Percentiles rank a stretch among this genome's conserved stretches.
These are phyloP conservation scores for Hagleromyces aurorensis DNA, from an alignment of 805 yeast species.

Conservation along the genomic window DNA sequence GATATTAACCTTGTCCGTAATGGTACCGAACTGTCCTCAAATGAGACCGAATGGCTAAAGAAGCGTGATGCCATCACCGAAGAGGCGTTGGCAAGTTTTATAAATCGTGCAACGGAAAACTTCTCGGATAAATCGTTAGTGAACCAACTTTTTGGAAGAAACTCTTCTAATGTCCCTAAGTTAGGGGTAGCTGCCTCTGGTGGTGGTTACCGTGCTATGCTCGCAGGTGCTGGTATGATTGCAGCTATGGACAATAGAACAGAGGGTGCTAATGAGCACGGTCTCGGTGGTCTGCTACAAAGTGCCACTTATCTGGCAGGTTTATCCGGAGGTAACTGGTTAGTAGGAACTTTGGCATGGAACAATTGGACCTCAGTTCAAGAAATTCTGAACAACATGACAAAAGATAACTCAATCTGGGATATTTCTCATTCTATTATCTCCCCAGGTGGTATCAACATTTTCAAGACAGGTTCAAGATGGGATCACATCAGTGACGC, in stretches of 20 bases:
- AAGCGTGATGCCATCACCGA: slow-evolving; percentile 40
- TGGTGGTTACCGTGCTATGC: slow-evolving; percentile 89
- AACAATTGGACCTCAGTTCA: slow-evolving; percentile 71
- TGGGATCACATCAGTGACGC: slow-evolving; percentile 51
- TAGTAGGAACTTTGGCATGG: slow-evolving; percentile 57
- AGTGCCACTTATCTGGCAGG: slow-evolving; percentile 67
- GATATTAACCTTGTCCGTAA: slow-evolving; percentile 36
- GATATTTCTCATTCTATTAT: slow-evolving; percentile 55
- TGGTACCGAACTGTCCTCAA: slow-evolving; percentile 39
- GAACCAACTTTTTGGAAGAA: slow-evolving; percentile 15
- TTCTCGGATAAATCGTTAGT: slow-evolving; percentile 17
- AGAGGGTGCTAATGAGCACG: slow-evolving; percentile 41
- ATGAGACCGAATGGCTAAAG: slow-evolving; percentile 47
- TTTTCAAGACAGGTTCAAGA: slow-evolving; percentile 44
- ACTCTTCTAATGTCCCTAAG: slow-evolving; percentile 24
- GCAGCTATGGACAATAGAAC: slow-evolving; percentile 76
- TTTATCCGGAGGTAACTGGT: slow-evolving; percentile 83
- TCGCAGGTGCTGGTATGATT: slow-evolving; percentile 75
- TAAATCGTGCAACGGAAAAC: slow-evolving; percentile 18
- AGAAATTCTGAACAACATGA: slow-evolving; percentile 38
- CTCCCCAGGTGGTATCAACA: slow-evolving; percentile 55
- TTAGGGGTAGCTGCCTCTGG: slow-evolving; percentile 66
- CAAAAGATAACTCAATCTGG: slow-evolving; percentile 47
- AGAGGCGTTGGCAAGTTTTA: slow-evolving; percentile 33
- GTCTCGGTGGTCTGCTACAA: slow-evolving; percentile 69